Evolutionary conservation across 768 basidiomycete species (phyloP).

Genomic region (Boletus vinaceobasis): DNA sequence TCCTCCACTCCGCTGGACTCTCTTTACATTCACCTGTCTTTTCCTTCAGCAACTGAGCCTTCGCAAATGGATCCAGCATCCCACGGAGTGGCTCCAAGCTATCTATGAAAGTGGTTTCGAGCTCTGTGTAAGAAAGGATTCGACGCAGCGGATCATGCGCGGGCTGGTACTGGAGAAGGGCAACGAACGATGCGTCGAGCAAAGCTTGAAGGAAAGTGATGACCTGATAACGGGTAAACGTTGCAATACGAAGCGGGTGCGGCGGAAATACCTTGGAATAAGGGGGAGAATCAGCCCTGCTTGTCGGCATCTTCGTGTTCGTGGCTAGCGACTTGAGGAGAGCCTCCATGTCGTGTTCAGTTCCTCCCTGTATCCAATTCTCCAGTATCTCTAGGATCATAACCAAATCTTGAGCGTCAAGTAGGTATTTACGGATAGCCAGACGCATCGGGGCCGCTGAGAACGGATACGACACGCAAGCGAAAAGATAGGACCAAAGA

Average conservation of each 20-base stretch:
- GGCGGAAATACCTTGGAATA: conserved; percentile 38
- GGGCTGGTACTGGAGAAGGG: conserved; percentile 60
- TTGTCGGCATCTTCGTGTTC: conserved; percentile 13
- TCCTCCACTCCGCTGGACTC: conserved; percentile 44
- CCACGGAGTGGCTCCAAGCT: conserved; percentile 56
- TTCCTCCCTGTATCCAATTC: conserved; percentile 37
- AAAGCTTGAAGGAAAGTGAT: conserved; percentile 59
- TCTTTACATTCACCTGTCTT: conserved; percentile 33
- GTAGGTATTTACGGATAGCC: conserved; percentile 41
- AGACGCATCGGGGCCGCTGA: conserved; percentile 39
- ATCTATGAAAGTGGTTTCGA: conserved; percentile 51
- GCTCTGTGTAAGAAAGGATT: conserved; percentile 50
- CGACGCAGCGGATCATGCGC: conserved; percentile 51
- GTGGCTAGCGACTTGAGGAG: conserved; percentile 22
- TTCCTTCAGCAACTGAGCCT: conserved; percentile 51
- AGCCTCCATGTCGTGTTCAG: conserved; percentile 21
- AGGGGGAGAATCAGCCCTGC: conserved; percentile 18
- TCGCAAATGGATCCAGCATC: conserved; percentile 59
- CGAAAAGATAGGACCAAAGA: conserved; percentile 36
- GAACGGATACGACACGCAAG: conserved; percentile 39
- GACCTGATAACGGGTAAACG: conserved; percentile 46
- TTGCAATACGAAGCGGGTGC: conserved; percentile 30
- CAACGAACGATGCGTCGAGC: conserved; percentile 70
- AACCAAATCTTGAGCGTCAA: conserved; percentile 39
- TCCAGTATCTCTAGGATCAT: conserved; percentile 37